A percentile compares a stretch with the other conserved stretches of the same genome.
Conservation (phyloP, 2,329 filamentous ascomycete species). For the Cladosporium oxysporum region DNA sequence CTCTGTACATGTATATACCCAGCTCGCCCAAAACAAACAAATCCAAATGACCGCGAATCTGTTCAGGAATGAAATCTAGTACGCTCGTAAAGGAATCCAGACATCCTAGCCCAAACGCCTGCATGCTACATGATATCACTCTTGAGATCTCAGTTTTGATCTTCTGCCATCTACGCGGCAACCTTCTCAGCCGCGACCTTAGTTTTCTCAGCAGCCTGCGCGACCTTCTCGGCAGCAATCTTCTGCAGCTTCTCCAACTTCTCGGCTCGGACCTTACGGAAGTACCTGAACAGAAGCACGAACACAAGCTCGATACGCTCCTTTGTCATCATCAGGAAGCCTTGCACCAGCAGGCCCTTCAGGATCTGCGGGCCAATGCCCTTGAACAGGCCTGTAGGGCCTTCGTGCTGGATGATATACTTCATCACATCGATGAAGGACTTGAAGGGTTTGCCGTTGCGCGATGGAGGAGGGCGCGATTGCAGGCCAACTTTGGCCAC, state of each 20-base stretch:
- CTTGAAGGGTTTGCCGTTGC: constrained; percentile 89
- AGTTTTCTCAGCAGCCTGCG: constrained; percentile 45
- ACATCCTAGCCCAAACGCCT: constrained; percentile 2
- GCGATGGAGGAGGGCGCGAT: constrained; percentile 81
- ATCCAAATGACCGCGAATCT: not conserved
- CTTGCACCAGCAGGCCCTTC: constrained; percentile 91
- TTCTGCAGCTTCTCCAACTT: constrained; percentile 69
- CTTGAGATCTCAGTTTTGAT: not conserved
- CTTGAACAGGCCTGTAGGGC: constrained; percentile 83
- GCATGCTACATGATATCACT: constrained; percentile 5
- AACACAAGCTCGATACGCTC: constrained; percentile 91
- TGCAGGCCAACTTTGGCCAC: constrained; percentile 97
- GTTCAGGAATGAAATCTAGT: not conserved
- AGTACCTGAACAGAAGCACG: constrained; percentile 79
- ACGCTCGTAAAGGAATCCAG: not conserved
- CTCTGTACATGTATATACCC: constrained; percentile 30
- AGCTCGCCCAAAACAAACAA: constrained; percentile 14
- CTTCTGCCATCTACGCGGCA: not conserved
- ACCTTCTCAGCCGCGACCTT: constrained; percentile 23
- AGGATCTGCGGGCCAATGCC: constrained; percentile 91
- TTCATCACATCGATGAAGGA: constrained; percentile 92
- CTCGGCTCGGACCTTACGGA: constrained; percentile 69
- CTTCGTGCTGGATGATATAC: constrained; percentile 90
- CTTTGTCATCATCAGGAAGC: constrained; percentile 98
- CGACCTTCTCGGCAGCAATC: constrained; percentile 58